Conservation (phyloP, 1,284 basidiomycete species). For the Puccinia horiana region DNA sequence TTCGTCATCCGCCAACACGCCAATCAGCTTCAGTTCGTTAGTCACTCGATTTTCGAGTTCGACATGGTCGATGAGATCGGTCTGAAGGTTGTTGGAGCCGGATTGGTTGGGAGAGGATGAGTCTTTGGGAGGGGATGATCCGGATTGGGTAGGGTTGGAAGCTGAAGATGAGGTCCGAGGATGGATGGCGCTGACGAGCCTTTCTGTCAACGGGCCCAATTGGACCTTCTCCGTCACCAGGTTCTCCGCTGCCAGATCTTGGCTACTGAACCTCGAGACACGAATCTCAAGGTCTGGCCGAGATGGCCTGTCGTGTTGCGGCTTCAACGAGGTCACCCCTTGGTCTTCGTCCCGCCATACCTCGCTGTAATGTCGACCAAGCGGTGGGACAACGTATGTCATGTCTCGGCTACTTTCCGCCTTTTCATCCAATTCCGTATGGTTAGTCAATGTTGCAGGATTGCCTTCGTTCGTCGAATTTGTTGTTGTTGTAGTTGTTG, state of each 20-base stretch:
- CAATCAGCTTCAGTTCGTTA: slow-evolving; percentile 63
- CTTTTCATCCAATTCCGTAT: neutral
- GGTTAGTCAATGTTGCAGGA: neutral
- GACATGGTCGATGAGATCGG: slow-evolving; percentile 60
- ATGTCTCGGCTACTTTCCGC: neutral
- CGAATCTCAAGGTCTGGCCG: slow-evolving; percentile 49
- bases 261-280: slow-evolving; percentile 63
- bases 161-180: slow-evolving; percentile 53
- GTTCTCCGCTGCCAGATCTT: slow-evolving; percentile 69
- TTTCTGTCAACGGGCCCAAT: slow-evolving; percentile 72
- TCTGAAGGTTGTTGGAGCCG: neutral
- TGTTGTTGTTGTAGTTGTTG: neutral
- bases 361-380: slow-evolving; percentile 84
- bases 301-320: slow-evolving; percentile 64
- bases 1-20: slow-evolving; percentile 62
- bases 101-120: neutral
- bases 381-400: slow-evolving; percentile 56
- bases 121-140: neutral
- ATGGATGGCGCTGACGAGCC: slow-evolving; percentile 58
- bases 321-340: slow-evolving; percentile 61
- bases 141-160: slow-evolving; percentile 51
- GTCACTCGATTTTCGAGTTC: slow-evolving; percentile 64
- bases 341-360: slow-evolving; percentile 89
- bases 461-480: neutral
- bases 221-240: slow-evolving; percentile 69